Percentiles rank a stretch among this genome's conserved stretches.
phyloP scores from a whole-genome alignment of 2,329 filamentous ascomycete genomes.

The Colletotrichum sojae region DNA sequence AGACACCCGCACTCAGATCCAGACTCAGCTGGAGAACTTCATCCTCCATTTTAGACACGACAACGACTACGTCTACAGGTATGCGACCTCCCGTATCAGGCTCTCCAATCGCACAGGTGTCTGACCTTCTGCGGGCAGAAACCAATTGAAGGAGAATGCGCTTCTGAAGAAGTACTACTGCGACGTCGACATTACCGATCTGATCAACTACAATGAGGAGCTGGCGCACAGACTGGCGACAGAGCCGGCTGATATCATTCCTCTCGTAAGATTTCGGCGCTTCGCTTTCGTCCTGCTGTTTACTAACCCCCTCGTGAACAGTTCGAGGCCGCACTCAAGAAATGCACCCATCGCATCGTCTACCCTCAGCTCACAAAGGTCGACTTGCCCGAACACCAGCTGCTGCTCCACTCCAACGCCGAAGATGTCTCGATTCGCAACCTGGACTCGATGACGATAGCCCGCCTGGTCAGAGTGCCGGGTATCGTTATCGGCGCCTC shows the following conservation, averaged over 20 bases:
- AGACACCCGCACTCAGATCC: conserved; percentile 80
- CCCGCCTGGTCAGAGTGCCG: conserved; percentile 94
- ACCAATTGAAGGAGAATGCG: conserved; percentile 95
- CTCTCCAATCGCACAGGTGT: background rate
- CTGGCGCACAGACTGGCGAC: conserved; percentile 90
- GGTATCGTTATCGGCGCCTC: conserved; percentile 98
- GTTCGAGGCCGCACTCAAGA: conserved; percentile 93
- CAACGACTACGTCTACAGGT: conserved; percentile 96
- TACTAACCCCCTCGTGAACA: conserved; percentile 53
- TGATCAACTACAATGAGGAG: conserved; percentile 97
- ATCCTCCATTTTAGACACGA: conserved; percentile 94
- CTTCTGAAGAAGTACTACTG: conserved; percentile 95
- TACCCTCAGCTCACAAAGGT: conserved; percentile 80
- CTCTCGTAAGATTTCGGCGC: conserved; percentile 75
- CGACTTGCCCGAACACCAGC: conserved; percentile 89
- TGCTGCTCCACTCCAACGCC: conserved; percentile 93
- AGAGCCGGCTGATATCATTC: conserved; percentile 93
- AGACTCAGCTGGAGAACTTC: conserved; percentile 88
- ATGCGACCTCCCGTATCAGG: conserved; percentile 43
- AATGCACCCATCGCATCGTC: conserved; percentile 93
- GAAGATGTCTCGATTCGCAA: conserved; percentile 94
- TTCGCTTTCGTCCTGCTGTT: background rate
- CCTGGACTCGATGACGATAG: conserved; percentile 92
- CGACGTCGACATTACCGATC: conserved; percentile 94
- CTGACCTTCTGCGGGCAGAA: conserved; percentile 67